Conservation (phyloP, 495 filamentous ascomycete species). For the Letharia lupina region DNA sequence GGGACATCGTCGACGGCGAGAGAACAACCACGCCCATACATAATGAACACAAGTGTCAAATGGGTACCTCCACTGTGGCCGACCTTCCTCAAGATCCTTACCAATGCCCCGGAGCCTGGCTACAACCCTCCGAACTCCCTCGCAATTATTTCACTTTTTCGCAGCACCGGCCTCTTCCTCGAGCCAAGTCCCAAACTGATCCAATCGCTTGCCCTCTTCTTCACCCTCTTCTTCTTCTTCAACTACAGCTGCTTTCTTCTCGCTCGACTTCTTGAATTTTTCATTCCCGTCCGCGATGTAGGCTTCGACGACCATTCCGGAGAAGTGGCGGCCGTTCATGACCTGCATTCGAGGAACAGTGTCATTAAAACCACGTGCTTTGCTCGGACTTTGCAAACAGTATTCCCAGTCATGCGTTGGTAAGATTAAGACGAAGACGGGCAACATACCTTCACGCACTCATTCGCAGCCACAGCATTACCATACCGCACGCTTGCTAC, state of each 20-base stretch:
- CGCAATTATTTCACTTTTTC: neutral
- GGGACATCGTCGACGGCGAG: neutral
- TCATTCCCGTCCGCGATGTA: conserved; percentile 68
- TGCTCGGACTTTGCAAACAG: neutral
- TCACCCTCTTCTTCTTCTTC: conserved; percentile 42
- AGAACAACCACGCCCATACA: neutral
- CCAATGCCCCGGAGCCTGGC: neutral
- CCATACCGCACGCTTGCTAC: conserved; percentile 76
- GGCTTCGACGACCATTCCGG: conserved; percentile 62
- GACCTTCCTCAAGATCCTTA: neutral
- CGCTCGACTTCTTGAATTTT: conserved; percentile 61
- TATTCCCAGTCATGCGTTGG: neutral
- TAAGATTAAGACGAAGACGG: neutral
- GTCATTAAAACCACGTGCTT: neutral
- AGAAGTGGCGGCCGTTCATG: conserved; percentile 80
- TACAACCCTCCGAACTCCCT: neutral
- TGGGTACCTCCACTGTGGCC: neutral
- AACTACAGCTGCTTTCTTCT: conserved; percentile 36
- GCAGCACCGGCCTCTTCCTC: conserved; percentile 28
- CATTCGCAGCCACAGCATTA: conserved; percentile 57
- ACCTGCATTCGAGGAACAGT: conserved; percentile 30
- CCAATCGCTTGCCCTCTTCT: conserved; percentile 42
- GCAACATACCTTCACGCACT: conserved; percentile 55
- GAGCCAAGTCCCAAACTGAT: conserved; percentile 50
- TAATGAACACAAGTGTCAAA: neutral